These are phyloP conservation scores for Claviceps capensis DNA, from an alignment of 2,329 filamentous ascomycete species.

Conservation along the genomic window DNA sequence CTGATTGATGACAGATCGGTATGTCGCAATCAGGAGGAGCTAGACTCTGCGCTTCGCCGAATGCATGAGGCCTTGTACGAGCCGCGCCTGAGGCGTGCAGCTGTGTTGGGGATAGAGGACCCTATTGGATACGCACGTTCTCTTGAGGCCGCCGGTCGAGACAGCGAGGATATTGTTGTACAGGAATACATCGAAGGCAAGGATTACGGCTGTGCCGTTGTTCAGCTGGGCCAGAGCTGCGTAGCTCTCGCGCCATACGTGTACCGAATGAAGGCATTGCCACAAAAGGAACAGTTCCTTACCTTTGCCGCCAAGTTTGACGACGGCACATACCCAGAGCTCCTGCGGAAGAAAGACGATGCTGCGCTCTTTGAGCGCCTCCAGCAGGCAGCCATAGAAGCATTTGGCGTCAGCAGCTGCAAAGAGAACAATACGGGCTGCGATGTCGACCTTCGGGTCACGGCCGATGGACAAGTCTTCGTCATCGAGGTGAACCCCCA, in stretches of 20 bases:
- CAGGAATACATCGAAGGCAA: conserved; percentile 1
- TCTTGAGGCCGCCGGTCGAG: background rate
- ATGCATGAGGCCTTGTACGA: background rate
- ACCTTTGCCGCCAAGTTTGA: conserved; percentile 1
- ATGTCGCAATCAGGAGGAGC: background rate
- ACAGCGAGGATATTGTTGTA: background rate
- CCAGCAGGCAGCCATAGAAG: background rate
- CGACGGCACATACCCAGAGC: background rate
- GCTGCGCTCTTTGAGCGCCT: background rate
- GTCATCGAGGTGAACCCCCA: conserved; percentile 1
- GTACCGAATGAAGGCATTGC: background rate
- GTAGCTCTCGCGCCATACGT: background rate
- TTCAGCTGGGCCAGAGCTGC: background rate
- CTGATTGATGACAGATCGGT: background rate
- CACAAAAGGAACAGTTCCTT: background rate
- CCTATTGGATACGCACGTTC: background rate
- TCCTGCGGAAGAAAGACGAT: background rate
- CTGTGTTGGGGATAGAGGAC: background rate
- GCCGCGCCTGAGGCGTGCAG: background rate
- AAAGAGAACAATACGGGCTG: background rate
- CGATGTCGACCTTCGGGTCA: conserved; percentile 1
- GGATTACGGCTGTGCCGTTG: background rate
- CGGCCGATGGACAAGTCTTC: background rate
- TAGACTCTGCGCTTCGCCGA: background rate
- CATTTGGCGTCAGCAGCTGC: background rate